Conservation (phyloP, 352 stramenopile species). For the Peronospora tabacina region DNA sequence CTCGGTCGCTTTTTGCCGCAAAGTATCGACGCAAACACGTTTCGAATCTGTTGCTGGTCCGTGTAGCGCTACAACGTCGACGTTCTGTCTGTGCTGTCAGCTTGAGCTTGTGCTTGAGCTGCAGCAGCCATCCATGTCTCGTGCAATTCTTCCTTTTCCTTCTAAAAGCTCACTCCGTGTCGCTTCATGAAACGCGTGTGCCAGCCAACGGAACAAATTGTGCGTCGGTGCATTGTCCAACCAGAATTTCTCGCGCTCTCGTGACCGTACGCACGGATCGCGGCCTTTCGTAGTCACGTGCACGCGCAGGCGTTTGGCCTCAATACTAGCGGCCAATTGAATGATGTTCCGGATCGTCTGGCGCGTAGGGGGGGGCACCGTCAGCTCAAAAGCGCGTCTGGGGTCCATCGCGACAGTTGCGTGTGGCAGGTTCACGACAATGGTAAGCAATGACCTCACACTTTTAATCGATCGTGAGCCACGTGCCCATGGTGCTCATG, state of each 20-base stretch:
- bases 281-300: constrained; percentile 10
- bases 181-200: constrained; percentile 25
- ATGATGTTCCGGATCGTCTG: constrained; percentile 22
- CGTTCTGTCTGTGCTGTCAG: neutral
- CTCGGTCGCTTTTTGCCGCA: constrained; percentile 15
- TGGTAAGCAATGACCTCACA: constrained; percentile 24
- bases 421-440: constrained; percentile 8
- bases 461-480: constrained; percentile 24
- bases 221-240: constrained; percentile 13
- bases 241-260: constrained; percentile 17
- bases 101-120: neutral
- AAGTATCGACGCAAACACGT: constrained; percentile 6
- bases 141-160: constrained; percentile 2
- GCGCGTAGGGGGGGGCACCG: neutral
- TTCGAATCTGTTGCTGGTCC: constrained; percentile 1
- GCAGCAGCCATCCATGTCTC: neutral
- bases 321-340: constrained; percentile 11
- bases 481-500: constrained; percentile 24
- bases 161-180: constrained; percentile 18
- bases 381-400: constrained; percentile 16
- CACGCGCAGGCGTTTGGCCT: constrained; percentile 11
- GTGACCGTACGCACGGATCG: constrained; percentile 11
- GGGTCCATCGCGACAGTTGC: constrained; percentile 21
- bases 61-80: neutral
- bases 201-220: constrained; percentile 21